phyloP scores from a whole-genome alignment of 2,329 filamentous ascomycete genomes.

The Dactylella cylindrospora region DNA sequence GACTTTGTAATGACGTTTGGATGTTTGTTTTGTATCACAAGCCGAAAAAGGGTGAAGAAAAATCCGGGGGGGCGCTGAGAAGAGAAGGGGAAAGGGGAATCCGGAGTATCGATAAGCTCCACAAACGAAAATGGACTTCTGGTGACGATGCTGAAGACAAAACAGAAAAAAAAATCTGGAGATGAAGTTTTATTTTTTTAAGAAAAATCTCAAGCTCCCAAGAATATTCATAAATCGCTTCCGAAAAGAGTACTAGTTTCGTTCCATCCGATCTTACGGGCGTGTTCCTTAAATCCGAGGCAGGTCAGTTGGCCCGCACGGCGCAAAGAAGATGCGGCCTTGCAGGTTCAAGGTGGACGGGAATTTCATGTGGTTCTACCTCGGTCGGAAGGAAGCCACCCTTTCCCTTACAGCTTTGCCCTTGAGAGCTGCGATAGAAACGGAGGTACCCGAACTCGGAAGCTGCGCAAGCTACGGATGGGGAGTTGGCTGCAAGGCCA shows the following conservation, averaged over 20 bases:
- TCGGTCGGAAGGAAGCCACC: conserved; percentile 42
- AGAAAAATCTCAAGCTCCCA: conserved; percentile 15
- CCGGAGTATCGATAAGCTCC: conserved; percentile 4
- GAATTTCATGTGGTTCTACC: conserved; percentile 45
- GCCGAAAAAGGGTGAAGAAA: conserved; percentile 3
- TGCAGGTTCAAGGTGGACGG: too few species aligned
- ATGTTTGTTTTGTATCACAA: conserved; percentile 22
- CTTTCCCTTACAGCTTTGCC: background rate
- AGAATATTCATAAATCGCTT: background rate
- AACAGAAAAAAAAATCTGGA: too few species aligned
- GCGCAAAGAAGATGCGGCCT: background rate
- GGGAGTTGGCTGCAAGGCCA: too few species aligned
- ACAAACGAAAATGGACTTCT: too few species aligned
- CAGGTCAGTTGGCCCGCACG: background rate
- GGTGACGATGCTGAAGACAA: too few species aligned
- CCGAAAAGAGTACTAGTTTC: conserved; percentile 14
- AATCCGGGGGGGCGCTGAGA: conserved; percentile 20
- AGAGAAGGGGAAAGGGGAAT: background rate
- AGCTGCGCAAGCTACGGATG: conserved; percentile 18
- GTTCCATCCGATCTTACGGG: conserved; percentile 33
- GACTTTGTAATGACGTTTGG: conserved; percentile 32
- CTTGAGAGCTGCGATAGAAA: background rate
- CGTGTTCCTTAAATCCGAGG: conserved; percentile 38
- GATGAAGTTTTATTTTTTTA: background rate
- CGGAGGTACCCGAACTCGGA: conserved; percentile 41